Evolutionary conservation across 371 early-diverging fungal genomes (phyloP).

Genomic region (Rhizopus arrhizus): DNA sequence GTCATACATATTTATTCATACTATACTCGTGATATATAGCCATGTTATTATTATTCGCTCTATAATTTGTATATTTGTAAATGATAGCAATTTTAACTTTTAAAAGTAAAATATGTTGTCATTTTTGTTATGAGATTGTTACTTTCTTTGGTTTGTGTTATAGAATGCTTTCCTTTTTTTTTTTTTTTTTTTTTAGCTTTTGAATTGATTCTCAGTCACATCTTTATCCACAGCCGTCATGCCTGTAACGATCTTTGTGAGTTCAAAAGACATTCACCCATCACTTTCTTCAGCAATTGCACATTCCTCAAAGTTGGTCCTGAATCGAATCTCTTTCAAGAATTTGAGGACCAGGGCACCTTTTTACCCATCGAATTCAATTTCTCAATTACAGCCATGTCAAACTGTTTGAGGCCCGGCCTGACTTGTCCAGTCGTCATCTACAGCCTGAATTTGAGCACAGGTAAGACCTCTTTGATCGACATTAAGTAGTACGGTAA

Average conservation of each 20-base stretch:
- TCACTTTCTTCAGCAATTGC: constrained; percentile 67
- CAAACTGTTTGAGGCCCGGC: constrained; percentile 87
- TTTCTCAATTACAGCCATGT: constrained; percentile 73
- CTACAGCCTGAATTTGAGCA: constrained; percentile 79
- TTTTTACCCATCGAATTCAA: constrained; percentile 36
- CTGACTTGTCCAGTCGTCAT: constrained; percentile 84
- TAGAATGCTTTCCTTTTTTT: no score
- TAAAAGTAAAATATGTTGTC: no score
- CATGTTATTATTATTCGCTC: no score
- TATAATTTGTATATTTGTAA: no score
- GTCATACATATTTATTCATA: no score
- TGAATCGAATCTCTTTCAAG: constrained; percentile 55
- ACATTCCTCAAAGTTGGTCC: constrained; percentile 87
- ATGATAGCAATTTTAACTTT: no score
- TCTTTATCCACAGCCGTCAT: constrained; percentile 98
- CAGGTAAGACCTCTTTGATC: constrained; percentile 76
- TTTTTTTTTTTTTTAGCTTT: constrained; percentile 15
- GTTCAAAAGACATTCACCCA: constrained; percentile 84
- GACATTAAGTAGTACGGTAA: constrained; percentile 79
- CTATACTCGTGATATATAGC: no score
- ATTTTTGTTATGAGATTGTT: no score
- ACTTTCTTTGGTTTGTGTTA: no score
- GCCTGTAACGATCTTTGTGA: constrained; percentile 92
- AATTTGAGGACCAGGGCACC: constrained; percentile 66
- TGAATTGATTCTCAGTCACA: constrained; percentile 84